These are phyloP conservation scores for Kwoniella mangroviensis DNA, from an alignment of 768 basidiomycete genomes.

Conservation along the genomic window DNA sequence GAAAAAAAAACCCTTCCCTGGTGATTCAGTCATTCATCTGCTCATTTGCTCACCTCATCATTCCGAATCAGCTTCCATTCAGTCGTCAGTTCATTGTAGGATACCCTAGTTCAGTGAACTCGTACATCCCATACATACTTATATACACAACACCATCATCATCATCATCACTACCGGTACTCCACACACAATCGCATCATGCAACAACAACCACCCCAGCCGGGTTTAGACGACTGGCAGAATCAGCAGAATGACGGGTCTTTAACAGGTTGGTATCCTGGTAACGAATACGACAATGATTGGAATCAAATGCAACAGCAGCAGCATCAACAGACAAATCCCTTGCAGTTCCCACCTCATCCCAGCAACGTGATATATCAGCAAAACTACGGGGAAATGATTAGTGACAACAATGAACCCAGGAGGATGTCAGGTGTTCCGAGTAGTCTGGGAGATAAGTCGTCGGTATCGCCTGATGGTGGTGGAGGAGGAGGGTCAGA, in stretches of 20 bases:
- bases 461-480: constrained; percentile 1
- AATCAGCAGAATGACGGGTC: not conserved
- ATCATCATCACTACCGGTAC: not conserved
- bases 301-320: constrained; percentile 1
- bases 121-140: not conserved
- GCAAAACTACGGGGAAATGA: constrained; percentile 2
- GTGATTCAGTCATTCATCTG: not conserved
- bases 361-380: not conserved
- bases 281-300: not conserved
- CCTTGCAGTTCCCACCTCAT: not conserved
- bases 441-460: constrained; percentile 7
- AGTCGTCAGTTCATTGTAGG: not conserved
- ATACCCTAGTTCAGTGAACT: not conserved
- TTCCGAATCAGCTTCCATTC: not conserved
- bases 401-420: not conserved
- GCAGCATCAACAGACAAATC: not conserved
- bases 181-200: not conserved
- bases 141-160: not conserved
- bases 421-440: constrained; percentile 8
- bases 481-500: constrained; percentile 5
- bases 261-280: constrained; percentile 5
- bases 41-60: too few relatives aligned
- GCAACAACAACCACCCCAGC: constrained; percentile 3
- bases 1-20: not conserved
- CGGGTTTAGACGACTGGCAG: constrained; percentile 1